These are phyloP conservation scores for Candida labiduridarum DNA, from an alignment of 1,139 yeast species.

Conservation along the genomic window DNA sequence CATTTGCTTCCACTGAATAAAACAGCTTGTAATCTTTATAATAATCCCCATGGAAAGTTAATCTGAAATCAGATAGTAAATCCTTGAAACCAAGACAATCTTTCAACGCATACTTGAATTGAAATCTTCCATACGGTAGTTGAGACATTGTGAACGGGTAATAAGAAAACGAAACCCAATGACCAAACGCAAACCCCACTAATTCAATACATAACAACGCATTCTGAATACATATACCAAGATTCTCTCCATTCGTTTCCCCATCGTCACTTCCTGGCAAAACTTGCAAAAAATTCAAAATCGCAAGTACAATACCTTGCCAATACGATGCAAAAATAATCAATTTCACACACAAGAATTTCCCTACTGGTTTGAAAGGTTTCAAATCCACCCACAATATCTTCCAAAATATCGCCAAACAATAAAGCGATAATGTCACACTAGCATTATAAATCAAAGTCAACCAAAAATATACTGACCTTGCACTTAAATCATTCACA, in stretches of 20 bases:
- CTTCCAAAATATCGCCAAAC: conserved; percentile 90
- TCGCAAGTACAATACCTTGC: conserved; percentile 81
- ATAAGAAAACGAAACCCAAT: conserved; percentile 83
- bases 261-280: conserved; percentile 34
- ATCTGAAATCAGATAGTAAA: conserved; percentile 71
- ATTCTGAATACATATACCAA: conserved; percentile 70
- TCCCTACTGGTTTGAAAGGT: conserved; percentile 87
- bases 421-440: conserved; percentile 80
- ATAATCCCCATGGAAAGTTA: conserved; percentile 71
- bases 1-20: conserved; percentile 73
- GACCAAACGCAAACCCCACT: conserved; percentile 84
- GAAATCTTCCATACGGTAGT: conserved; percentile 70
- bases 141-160: conserved; percentile 63
- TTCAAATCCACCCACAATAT: conserved; percentile 74
- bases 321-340: conserved; percentile 96
- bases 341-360: conserved; percentile 88
- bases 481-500: conserved; percentile 50
- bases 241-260: conserved; percentile 39
- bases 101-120: conserved; percentile 61
- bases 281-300: conserved; percentile 57
- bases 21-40: conserved; percentile 79
- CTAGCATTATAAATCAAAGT: conserved; percentile 75
- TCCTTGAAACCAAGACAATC: conserved; percentile 82
- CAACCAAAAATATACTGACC: conserved; percentile 64
- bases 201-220: conserved; percentile 81